phyloP scores from a whole-genome alignment of 495 filamentous ascomycete genomes.

The Melanomma pulvis-pyrius region DNA sequence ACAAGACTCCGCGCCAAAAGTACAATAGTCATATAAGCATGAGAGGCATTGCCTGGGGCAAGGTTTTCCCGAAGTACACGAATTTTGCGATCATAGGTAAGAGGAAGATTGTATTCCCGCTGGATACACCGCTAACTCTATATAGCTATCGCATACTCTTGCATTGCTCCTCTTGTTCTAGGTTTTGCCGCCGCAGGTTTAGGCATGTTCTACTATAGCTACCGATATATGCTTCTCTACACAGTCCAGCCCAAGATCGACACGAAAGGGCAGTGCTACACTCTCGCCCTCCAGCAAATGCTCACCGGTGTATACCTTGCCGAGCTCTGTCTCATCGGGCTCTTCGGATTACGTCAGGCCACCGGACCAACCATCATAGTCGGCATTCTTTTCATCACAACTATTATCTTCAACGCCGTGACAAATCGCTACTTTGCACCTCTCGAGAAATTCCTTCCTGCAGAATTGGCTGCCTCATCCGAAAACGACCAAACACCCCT shows the following conservation, averaged over 20 bases:
- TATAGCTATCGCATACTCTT: conserved; percentile 47
- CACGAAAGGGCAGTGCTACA: conserved; percentile 46
- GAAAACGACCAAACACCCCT: conserved; percentile 37
- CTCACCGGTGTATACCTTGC: conserved; percentile 46
- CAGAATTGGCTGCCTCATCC: conserved; percentile 37
- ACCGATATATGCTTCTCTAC: conserved; percentile 47
- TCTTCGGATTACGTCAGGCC: conserved; percentile 41
- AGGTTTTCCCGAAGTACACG: conserved; percentile 46
- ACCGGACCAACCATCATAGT: conserved; percentile 40
- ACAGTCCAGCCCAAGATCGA: conserved; percentile 43
- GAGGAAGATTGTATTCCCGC: not conserved
- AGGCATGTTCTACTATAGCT: conserved; percentile 44
- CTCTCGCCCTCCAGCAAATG: conserved; percentile 45
- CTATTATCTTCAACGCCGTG: conserved; percentile 40
- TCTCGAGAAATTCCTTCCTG: conserved; percentile 42
- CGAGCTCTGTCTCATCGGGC: conserved; percentile 46
- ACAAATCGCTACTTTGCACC: conserved; percentile 41
- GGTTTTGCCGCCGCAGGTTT: conserved; percentile 46
- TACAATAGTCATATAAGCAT: conserved; percentile 41
- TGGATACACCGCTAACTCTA: not conserved
- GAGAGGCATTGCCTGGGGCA: conserved; percentile 42
- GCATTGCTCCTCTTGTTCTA: conserved; percentile 47
- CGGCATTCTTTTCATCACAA: conserved; percentile 41
- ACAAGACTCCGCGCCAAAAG: conserved; percentile 45
- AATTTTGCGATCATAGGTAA: conserved; percentile 46